phyloP scores from a whole-genome alignment of 129 eudicot species.

The Pittosporum tobira region DNA sequence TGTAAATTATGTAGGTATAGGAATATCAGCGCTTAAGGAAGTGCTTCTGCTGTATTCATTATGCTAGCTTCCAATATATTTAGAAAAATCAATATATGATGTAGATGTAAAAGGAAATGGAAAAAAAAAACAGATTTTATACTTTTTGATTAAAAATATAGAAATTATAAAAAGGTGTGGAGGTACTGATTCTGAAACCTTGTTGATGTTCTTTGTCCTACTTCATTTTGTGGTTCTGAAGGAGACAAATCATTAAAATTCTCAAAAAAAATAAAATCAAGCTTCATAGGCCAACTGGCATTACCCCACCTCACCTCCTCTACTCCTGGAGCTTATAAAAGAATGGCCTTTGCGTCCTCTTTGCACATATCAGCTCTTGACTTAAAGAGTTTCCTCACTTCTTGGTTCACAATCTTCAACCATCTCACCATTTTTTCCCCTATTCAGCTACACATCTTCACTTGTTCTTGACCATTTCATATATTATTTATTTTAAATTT shows the following conservation, averaged over 20 bases:
- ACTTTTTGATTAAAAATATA: not conserved
- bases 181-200: conserved; percentile 15
- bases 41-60: not conserved
- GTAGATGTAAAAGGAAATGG: not conserved
- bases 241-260: conserved; percentile 25
- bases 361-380: conserved; percentile 20
- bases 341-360: conserved; percentile 25
- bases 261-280: conserved; percentile 15
- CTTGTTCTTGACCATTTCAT: not conserved
- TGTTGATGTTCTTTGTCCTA: conserved; percentile 11
- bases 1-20: not conserved
- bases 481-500: not conserved
- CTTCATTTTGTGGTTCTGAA: conserved; percentile 24
- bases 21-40: not conserved
- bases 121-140: not conserved
- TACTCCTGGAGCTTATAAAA: conserved; percentile 46
- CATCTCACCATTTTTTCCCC: not conserved
- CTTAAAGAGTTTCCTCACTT: conserved; percentile 15
- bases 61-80: not conserved
- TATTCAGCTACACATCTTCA: not conserved
- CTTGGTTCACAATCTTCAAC: conserved; percentile 5
- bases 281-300: conserved; percentile 31
- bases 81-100: not conserved
- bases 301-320: conserved; percentile 21
- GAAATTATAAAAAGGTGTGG: not conserved